Base-by-base conservation (phyloP, 225 moss, liverwort and hornwort genomes). In the Neckera pumila region DNA sequence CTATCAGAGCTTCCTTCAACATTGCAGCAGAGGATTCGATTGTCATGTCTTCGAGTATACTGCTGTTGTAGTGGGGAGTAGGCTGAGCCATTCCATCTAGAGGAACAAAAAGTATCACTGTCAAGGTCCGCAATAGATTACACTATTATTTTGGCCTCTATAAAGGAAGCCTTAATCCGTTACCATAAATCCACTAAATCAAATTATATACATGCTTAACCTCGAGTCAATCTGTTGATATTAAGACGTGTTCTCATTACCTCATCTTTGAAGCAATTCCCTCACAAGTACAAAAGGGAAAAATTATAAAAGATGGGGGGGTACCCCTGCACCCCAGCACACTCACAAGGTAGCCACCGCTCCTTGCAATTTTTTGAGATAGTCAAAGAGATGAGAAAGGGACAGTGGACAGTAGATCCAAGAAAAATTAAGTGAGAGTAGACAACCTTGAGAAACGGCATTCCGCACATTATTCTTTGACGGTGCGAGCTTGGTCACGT, bases 31-130 rank as follows among this genome's bases (percentile, higher is more conserved):
- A 89, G 73, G 94, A 89, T 86, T 96, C 95, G 58, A 97, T 74
- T 43, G 93, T 84, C 94, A 93, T 93, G 65, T 99, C 99, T 90
- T 99, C 99, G 51, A 96, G 80, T 71, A 97, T 96, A 53, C 92
- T 92, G 78, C 94, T 95, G 58, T 92, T 99, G 90, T 99, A 99
- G 78, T 95, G 93, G 42, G 97, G 99, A 67, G 97, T 95, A 54
- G 97, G 93, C 82, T 92, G 86, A 80, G 93, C 87, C 56, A 87
- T 73, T 92, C 94, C 96, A 88, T 96, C 97, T 99, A 92, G 77
- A 93, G 89, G 74, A 90, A 87, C 79, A 90, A 62, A 25, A 86
- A 81, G 73, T 82, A 72, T 31, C 84, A 90, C n/a, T 54, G 74
- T 85, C 87, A 92, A 57, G 51, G 59, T 78, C 71, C 53, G 42